Conservation (phyloP, 306 rosid species). For the Glycine soja region DNA sequence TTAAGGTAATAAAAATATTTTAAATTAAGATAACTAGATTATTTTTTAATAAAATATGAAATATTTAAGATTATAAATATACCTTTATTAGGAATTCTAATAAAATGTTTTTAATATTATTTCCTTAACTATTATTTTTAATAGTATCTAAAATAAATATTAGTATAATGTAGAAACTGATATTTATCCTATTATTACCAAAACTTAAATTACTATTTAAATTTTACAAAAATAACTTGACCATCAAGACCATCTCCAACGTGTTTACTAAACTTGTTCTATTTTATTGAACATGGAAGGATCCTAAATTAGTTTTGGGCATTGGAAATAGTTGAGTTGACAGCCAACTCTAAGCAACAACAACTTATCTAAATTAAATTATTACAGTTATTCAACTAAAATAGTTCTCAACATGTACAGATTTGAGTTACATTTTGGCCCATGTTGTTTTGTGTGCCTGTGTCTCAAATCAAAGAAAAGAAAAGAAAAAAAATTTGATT, state of each 20-base stretch:
- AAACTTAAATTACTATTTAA: not conserved
- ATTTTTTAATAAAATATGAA: no score
- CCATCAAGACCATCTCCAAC: not conserved
- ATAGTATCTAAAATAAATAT: not conserved
- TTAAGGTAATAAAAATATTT: no score
- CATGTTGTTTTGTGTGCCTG: not conserved
- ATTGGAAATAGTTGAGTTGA: not conserved
- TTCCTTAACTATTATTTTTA: no score
- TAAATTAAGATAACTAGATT: no score
- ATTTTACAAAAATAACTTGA: not conserved
- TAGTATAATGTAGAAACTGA: not conserved
- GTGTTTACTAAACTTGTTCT: not conserved
- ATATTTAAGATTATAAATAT: no score
- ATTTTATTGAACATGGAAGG: not conserved
- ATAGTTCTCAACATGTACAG: not conserved
- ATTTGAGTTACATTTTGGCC: not conserved
- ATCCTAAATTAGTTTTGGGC: not conserved
- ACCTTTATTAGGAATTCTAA: no score
- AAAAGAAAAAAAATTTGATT: not conserved
- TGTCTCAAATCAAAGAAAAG: not conserved
- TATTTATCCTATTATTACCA: not conserved
- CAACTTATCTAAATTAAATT: not conserved
- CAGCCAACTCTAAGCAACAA: not conserved
- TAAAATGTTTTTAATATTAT: no score
- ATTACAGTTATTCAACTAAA: slow-evolving; percentile 7